Evolutionary conservation across 805 yeast genomes (phyloP).

Genomic region (Candida cerambycidarum): DNA sequence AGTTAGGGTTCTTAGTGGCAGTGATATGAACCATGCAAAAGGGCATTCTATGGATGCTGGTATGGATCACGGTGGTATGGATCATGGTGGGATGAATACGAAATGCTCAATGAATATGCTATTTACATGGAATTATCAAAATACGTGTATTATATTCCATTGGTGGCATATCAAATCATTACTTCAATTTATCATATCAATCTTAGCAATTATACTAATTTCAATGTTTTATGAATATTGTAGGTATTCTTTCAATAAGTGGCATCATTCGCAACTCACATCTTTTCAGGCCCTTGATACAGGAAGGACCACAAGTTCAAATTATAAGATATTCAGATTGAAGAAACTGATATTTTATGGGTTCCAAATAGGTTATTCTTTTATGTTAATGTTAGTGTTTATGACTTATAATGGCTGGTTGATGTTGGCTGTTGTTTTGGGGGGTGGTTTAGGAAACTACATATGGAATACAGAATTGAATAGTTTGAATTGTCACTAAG

Average conservation of each 20-base stretch:
- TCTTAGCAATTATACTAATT: conserved; percentile 47
- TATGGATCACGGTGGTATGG: conserved; percentile 9
- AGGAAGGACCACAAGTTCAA: conserved; percentile 5
- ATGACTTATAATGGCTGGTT: conserved; percentile 89
- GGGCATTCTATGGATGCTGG: background rate
- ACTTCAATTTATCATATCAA: conserved; percentile 50
- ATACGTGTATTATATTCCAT: conserved; percentile 68
- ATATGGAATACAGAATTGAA: conserved; percentile 45
- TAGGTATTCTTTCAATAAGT: conserved; percentile 26
- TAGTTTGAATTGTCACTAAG: conserved; percentile 7
- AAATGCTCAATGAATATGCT: conserved; percentile 68
- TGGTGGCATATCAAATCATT: conserved; percentile 77
- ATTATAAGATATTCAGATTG: conserved; percentile 16
- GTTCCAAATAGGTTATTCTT: conserved; percentile 66
- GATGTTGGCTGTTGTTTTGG: conserved; percentile 69
- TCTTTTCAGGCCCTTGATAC: conserved; percentile 6
- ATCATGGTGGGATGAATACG: conserved; percentile 15
- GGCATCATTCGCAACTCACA: conserved; percentile 23
- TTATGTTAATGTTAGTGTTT: conserved; percentile 73
- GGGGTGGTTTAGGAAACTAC: conserved; percentile 70
- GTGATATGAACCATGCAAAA: background rate
- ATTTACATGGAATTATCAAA: conserved; percentile 74
- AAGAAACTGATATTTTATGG: conserved; percentile 53
- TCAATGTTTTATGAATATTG: conserved; percentile 63
- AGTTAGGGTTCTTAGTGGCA: too few relatives aligned